Evolutionary conservation across 495 filamentous ascomycete genomes (phyloP).

Genomic region (Aspergillus heteromorphus): DNA sequence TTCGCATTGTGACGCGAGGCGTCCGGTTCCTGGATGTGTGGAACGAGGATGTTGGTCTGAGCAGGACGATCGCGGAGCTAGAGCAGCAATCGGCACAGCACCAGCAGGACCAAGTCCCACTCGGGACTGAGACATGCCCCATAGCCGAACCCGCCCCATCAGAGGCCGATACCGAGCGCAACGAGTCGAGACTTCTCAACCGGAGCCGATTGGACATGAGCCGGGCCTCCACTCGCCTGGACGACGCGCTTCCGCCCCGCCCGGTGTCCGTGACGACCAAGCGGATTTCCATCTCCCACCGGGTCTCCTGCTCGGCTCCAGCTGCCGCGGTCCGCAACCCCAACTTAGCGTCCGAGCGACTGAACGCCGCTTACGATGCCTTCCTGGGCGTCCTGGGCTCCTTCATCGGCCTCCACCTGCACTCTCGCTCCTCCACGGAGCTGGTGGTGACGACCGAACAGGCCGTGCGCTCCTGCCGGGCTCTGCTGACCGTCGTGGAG

Average conservation of each 20-base stretch:
- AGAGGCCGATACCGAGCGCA: constrained; percentile 25
- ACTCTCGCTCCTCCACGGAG: constrained; percentile 81
- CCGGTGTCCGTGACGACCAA: constrained; percentile 39
- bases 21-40: constrained; percentile 90
- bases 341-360: constrained; percentile 59
- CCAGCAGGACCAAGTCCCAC: constrained; percentile 50
- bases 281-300: constrained; percentile 52
- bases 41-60: constrained; percentile 65
- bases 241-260: constrained; percentile 27
- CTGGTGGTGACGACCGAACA: constrained; percentile 71
- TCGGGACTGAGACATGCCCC: constrained; percentile 56
- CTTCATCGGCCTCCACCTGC: constrained; percentile 87
- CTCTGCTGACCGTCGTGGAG: constrained; percentile 74
- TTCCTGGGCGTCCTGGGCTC: constrained; percentile 85
- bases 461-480: constrained; percentile 73
- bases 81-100: constrained; percentile 30
- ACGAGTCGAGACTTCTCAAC: constrained; percentile 32
- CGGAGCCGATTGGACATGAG: constrained; percentile 36
- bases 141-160: constrained; percentile 8
- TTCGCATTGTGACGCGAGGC: constrained; percentile 86
- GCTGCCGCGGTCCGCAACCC: constrained; percentile 39
- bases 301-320: constrained; percentile 48
- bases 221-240: constrained; percentile 34
- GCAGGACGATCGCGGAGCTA: constrained; percentile 59
- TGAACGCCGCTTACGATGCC: constrained; percentile 72